Percentiles rank a stretch among this genome's conserved stretches.
phyloP scores from a whole-genome alignment of 164 flowering plant genomes.

The Magnolia officinalis region DNA sequence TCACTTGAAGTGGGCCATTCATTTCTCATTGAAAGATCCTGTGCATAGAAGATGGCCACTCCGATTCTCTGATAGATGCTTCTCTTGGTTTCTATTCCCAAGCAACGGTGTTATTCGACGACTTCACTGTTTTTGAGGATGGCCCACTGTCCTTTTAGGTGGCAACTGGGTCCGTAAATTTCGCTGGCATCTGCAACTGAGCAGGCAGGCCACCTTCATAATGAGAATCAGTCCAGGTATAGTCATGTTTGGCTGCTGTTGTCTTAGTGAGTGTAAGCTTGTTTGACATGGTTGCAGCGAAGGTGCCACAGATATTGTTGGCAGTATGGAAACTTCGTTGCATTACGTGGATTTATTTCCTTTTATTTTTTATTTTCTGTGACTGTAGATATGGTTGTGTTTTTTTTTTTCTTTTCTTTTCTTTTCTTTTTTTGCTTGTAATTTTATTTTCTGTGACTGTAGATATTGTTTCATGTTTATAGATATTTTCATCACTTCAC shows the following conservation, averaged over 20 bases:
- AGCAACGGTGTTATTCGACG: conserved; percentile 19
- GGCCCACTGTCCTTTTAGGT: background rate
- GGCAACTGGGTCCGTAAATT: background rate
- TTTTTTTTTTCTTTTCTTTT: no score
- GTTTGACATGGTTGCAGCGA: background rate
- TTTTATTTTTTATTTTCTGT: background rate
- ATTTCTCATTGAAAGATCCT: conserved; percentile 3
- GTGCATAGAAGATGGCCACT: conserved; percentile 7
- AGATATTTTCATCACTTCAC: no score
- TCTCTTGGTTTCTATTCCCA: background rate
- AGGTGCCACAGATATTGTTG: background rate
- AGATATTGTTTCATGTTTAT: no score
- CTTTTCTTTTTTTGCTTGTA: no score
- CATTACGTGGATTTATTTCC: background rate
- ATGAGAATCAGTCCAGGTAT: no score
- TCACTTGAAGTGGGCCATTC: conserved; percentile 37
- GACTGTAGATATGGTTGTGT: background rate
- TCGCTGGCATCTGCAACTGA: background rate
- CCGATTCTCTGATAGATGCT: background rate
- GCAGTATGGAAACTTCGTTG: background rate
- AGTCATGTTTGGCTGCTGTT: no score
- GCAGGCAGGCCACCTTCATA: no score
- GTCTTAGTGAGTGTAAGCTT: no score
- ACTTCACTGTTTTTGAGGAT: conserved; percentile 19
- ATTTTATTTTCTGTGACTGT: no score